Percentiles rank a stretch among this genome's conserved stretches.
phyloP scores from a whole-genome alignment of 2,329 filamentous ascomycete genomes.

The Aspergillus intermedius region DNA sequence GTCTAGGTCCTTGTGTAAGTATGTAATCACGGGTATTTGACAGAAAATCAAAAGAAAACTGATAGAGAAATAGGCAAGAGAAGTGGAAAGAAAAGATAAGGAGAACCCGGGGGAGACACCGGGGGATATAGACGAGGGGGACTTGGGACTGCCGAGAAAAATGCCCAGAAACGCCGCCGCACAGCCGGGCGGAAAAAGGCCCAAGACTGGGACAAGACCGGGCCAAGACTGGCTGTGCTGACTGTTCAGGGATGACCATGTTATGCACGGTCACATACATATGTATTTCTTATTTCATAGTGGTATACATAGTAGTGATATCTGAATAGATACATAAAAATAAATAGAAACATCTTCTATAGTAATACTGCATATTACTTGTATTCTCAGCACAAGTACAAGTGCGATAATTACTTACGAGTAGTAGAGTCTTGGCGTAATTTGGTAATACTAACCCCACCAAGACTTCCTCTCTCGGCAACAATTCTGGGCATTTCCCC shows the following conservation, averaged over 20 bases:
- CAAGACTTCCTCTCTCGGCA: not conserved
- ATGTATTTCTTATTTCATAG: not conserved
- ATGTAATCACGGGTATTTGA: no score
- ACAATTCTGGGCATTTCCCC: not conserved
- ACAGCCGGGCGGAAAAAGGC: slow-evolving; percentile 26
- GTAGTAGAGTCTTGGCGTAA: not conserved
- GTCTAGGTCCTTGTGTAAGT: no score
- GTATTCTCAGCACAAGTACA: no score
- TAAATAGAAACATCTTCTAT: not conserved
- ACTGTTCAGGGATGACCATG: not conserved
- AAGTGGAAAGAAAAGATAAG: slow-evolving; percentile 3
- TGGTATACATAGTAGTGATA: not conserved
- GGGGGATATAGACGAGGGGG: slow-evolving; percentile 2
- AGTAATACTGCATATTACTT: no score
- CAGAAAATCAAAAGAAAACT: slow-evolving; percentile 8
- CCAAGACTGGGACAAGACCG: slow-evolving; percentile 26
- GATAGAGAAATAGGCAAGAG: slow-evolving; percentile 4
- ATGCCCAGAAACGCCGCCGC: slow-evolving; percentile 31
- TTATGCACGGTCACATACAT: no score
- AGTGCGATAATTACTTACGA: no score
- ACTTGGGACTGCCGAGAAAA: slow-evolving; percentile 2
- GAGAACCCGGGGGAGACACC: slow-evolving; percentile 2
- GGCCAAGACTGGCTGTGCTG: slow-evolving; percentile 23
- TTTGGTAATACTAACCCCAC: not conserved
- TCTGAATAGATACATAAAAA: not conserved